A percentile compares a stretch with the other conserved stretches of the same genome.
phyloP scores from a whole-genome alignment of 164 flowering plant species.

The Warburgia ugandensis region DNA sequence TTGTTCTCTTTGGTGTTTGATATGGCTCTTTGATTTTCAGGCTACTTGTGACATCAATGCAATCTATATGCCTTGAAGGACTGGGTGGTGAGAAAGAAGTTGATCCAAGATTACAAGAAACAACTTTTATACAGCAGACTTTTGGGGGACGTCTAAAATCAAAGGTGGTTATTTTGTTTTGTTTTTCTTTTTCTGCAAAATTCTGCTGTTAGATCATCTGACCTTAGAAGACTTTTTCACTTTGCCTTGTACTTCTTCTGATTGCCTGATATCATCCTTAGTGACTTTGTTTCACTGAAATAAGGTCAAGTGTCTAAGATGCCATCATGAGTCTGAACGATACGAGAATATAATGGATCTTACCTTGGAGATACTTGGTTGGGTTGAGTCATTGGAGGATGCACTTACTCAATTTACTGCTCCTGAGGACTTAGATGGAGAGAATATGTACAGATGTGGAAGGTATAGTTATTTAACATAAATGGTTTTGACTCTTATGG shows the following conservation, averaged over 20 bases:
- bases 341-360: slow-evolving; percentile 90
- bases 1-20: neutral
- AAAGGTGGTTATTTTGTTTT: slow-evolving; percentile 38
- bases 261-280: neutral
- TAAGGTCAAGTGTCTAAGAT: slow-evolving; percentile 74
- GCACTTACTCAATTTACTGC: slow-evolving; percentile 76
- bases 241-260: neutral
- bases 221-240: neutral
- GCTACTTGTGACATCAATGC: slow-evolving; percentile 80
- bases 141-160: slow-evolving; percentile 83
- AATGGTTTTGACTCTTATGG: neutral
- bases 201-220: neutral
- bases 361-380: slow-evolving; percentile 75
- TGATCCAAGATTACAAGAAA: slow-evolving; percentile 67
- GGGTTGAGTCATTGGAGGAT: slow-evolving; percentile 82
- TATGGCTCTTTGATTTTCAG: slow-evolving; percentile 21
- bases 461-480: slow-evolving; percentile 34
- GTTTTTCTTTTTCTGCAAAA: neutral
- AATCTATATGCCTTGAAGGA: slow-evolving; percentile 67
- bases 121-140: slow-evolving; percentile 75
- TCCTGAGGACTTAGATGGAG: slow-evolving; percentile 84
- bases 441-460: slow-evolving; percentile 86
- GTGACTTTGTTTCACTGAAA: slow-evolving; percentile 2
- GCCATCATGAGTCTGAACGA: slow-evolving; percentile 67
- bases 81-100: slow-evolving; percentile 63